These are phyloP conservation scores for Fusarium graminum DNA, from an alignment of 2,329 filamentous ascomycete species.

Conservation along the genomic window DNA sequence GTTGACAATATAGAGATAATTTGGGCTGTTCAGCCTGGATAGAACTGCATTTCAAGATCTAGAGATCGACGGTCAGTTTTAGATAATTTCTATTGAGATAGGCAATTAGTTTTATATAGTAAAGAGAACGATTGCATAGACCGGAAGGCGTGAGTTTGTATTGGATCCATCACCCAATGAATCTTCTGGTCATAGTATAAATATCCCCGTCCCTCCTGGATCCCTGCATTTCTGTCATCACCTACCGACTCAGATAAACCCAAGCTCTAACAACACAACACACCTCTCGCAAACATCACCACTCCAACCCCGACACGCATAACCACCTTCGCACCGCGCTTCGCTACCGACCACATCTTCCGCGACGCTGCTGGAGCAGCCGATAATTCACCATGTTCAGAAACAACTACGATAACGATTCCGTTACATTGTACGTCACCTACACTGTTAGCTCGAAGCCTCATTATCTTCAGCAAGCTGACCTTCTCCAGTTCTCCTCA, in stretches of 20 bases:
- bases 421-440: slow-evolving; percentile 90
- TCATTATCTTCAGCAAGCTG: slow-evolving; percentile 42
- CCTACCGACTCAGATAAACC: slow-evolving; percentile 41
- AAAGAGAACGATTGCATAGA: too few species aligned
- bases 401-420: slow-evolving; percentile 99
- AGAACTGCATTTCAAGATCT: neutral
- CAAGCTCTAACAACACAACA: slow-evolving; percentile 38
- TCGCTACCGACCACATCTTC: slow-evolving; percentile 18
- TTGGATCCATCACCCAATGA: too few species aligned
- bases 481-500: slow-evolving; percentile 80
- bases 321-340: slow-evolving; percentile 12
- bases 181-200: neutral
- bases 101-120: too few species aligned
- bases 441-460: slow-evolving; percentile 36
- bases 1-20: neutral
- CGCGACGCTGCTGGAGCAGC: slow-evolving; percentile 44
- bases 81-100: too few species aligned
- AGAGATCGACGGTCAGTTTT: too few species aligned
- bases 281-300: slow-evolving; percentile 37
- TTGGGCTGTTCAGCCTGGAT: neutral
- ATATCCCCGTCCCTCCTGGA: neutral
- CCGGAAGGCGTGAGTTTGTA: too few species aligned
- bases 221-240: neutral
- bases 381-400: slow-evolving; percentile 79
- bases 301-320: slow-evolving; percentile 32